Evolutionary conservation across 768 basidiomycete genomes (phyloP).

Genomic region (Infundibulicybe gibba): DNA sequence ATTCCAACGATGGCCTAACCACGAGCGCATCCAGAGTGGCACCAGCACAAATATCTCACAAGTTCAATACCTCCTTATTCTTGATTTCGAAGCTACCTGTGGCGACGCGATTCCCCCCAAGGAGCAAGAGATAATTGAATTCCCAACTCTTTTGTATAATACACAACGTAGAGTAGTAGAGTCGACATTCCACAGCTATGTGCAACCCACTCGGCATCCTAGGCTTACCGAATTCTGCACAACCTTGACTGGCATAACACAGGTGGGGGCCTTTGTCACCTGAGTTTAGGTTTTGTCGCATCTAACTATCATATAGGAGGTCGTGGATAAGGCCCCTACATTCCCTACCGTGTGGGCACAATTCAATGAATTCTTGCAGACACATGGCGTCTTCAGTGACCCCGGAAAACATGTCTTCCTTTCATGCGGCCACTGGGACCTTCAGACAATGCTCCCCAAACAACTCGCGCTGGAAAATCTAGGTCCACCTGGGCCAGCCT

Average conservation of each 20-base stretch:
- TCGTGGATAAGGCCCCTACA: background rate
- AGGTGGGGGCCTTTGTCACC: background rate
- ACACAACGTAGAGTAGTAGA: background rate
- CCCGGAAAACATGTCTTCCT: background rate
- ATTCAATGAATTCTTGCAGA: background rate
- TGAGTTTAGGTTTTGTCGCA: background rate
- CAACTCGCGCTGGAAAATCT: background rate
- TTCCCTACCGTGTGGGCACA: background rate
- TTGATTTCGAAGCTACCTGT: slow-evolving; percentile 1
- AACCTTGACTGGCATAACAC: background rate
- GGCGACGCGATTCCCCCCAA: background rate
- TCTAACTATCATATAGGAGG: background rate
- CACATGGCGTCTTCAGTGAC: background rate
- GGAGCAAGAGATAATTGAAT: background rate
- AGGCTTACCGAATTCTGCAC: background rate
- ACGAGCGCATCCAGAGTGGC: background rate
- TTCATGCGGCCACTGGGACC: slow-evolving; percentile 1
- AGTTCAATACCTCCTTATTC: background rate
- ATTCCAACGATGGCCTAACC: background rate
- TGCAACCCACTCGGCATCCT: background rate
- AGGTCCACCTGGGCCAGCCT: background rate
- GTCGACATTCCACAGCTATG: slow-evolving; percentile 1
- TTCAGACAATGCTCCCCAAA: background rate
- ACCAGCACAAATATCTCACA: background rate
- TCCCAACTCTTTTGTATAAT: background rate